A percentile compares a stretch with the other conserved stretches of the same genome.
Conservation (phyloP, 225 moss, liverwort and hornwort species). For the Ulota crispa region DNA sequence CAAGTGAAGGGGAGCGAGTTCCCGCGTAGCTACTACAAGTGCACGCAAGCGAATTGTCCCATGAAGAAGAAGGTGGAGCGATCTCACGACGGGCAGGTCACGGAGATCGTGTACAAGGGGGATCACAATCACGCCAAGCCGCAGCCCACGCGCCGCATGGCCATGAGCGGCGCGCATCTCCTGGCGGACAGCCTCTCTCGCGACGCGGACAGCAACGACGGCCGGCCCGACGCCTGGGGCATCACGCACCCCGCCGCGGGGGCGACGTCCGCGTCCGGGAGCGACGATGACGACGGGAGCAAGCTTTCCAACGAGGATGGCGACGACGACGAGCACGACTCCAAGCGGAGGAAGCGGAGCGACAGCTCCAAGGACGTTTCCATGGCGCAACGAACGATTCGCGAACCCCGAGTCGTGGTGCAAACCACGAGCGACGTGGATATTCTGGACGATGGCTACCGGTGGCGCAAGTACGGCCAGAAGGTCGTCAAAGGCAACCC, state of each 20-base stretch:
- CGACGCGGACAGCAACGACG: slow-evolving; percentile 54
- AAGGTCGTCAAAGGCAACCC: slow-evolving; percentile 97
- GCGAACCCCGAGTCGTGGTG: slow-evolving; percentile 90
- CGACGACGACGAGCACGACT: slow-evolving; percentile 77
- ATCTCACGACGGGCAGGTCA: slow-evolving; percentile 88
- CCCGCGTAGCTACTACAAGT: slow-evolving; percentile 93
- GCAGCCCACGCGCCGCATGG: slow-evolving; percentile 74
- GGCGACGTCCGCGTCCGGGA: slow-evolving; percentile 47
- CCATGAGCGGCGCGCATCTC: slow-evolving; percentile 65
- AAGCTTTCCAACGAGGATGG: slow-evolving; percentile 76
- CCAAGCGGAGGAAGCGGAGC: slow-evolving; percentile 78
- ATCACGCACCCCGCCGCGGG: not conserved
- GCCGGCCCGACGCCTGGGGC: slow-evolving; percentile 54
- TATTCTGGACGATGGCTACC: slow-evolving; percentile 85
- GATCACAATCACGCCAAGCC: slow-evolving; percentile 90
- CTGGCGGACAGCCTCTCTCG: slow-evolving; percentile 48
- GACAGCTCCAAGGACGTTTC: slow-evolving; percentile 60
- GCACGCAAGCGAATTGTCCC: slow-evolving; percentile 74
- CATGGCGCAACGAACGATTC: slow-evolving; percentile 69
- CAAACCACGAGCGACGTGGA: slow-evolving; percentile 93
- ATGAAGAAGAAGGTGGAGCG: slow-evolving; percentile 98
- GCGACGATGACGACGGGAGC: slow-evolving; percentile 78
- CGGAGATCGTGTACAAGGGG: slow-evolving; percentile 92
- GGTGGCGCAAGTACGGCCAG: slow-evolving; percentile 97
- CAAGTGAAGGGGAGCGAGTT: slow-evolving; percentile 93